These are phyloP conservation scores for Oenanthe sinensis DNA, from an alignment of 129 eudicot genomes.

Conservation along the genomic window DNA sequence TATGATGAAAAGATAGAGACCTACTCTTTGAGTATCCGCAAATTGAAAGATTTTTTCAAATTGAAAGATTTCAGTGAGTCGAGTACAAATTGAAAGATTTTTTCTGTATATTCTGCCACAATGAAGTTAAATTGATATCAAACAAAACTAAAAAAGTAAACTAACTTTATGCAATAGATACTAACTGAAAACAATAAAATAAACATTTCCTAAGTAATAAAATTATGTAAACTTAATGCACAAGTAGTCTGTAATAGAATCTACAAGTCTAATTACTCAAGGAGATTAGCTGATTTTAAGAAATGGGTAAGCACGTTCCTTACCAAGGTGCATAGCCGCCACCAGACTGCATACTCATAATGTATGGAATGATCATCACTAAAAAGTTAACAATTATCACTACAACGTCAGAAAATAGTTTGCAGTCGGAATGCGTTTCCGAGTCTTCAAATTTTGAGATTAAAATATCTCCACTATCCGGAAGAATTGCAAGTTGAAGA, in stretches of 20 bases:
- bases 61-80: not conserved
- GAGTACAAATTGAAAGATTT: not conserved
- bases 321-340: constrained; percentile 63
- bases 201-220: not conserved
- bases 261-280: not conserved
- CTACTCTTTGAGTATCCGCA: too few relatives aligned
- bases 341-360: constrained; percentile 41
- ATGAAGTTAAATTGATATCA: not conserved
- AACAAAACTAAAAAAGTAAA: not conserved
- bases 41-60: too few relatives aligned
- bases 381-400: constrained; percentile 17
- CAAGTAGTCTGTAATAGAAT: not conserved
- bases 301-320: constrained; percentile 20
- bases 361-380: constrained; percentile 88
- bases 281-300: not conserved
- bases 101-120: not conserved
- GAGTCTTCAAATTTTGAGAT: too few relatives aligned
- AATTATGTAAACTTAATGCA: not conserved
- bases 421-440: too few relatives aligned
- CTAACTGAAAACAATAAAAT: not conserved
- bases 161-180: not conserved
- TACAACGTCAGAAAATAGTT: too few relatives aligned
- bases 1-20: too few relatives aligned
- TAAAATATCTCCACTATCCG: too few relatives aligned
- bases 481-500: too few relatives aligned